Percentiles rank a stretch among this genome's conserved stretches.
Conservation (phyloP, 495 filamentous ascomycete species). For the Friedmanniomyces simplex region DNA sequence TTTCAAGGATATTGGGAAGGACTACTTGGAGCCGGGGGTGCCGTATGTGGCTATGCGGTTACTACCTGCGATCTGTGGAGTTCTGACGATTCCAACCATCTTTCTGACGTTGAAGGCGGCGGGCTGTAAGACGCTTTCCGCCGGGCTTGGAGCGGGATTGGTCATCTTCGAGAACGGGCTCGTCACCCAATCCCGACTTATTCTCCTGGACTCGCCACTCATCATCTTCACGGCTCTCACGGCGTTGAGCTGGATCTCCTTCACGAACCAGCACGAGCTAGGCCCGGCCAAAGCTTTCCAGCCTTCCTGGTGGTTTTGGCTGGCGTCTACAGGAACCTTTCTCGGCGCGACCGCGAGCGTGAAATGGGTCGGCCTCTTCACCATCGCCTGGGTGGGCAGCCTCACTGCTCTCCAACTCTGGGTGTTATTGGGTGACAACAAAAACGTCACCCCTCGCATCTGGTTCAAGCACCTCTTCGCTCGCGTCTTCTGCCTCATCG, state of each 20-base stretch:
- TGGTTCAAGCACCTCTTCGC: conserved; percentile 96
- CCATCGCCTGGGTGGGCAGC: conserved; percentile 93
- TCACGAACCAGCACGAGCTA: conserved; percentile 93
- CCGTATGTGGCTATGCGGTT: conserved; percentile 97
- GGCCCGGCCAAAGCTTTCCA: conserved; percentile 78
- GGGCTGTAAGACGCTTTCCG: conserved; percentile 76
- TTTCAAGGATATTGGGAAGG: conserved; percentile 99
- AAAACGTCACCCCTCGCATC: conserved; percentile 68
- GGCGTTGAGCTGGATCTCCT: conserved; percentile 78
- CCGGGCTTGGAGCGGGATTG: conserved; percentile 68
- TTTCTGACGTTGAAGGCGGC: conserved; percentile 88
- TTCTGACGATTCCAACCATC: conserved; percentile 78
- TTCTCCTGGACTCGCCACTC: conserved; percentile 89
- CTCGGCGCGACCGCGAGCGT: conserved; percentile 89
- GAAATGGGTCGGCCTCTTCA: conserved; percentile 98
- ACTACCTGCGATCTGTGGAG: conserved; percentile 79
- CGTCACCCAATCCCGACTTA: conserved; percentile 86
- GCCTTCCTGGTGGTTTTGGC: conserved; percentile 96
- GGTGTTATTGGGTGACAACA: conserved; percentile 82
- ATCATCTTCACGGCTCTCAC: conserved; percentile 91
- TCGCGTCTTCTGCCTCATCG: conserved; percentile 80
- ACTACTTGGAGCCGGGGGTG: conserved; percentile 87
- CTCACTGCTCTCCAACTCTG: conserved; percentile 88
- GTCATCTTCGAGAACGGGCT: conserved; percentile 95
- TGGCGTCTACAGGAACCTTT: conserved; percentile 71